Evolutionary conservation across 2,329 filamentous ascomycete genomes (phyloP).

Genomic region (Didymosphaeria variabile): DNA sequence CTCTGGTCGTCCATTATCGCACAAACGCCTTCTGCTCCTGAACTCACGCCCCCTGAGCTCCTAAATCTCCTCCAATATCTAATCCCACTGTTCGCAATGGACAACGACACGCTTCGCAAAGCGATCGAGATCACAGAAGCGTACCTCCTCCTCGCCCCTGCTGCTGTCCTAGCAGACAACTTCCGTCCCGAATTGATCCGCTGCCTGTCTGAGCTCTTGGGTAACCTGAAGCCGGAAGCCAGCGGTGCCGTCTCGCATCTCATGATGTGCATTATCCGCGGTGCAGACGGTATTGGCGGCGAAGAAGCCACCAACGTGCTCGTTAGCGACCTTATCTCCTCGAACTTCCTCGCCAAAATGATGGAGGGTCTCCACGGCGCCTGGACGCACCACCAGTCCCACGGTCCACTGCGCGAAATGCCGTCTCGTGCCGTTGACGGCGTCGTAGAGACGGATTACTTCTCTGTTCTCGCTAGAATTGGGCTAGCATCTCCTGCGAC

Average conservation of each 20-base stretch:
- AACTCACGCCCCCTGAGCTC: conserved; percentile 53
- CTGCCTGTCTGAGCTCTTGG: conserved; percentile 54
- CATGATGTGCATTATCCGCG: conserved; percentile 59
- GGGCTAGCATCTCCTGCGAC: conserved; percentile 75
- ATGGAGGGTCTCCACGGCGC: conserved; percentile 54
- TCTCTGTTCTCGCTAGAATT: conserved; percentile 81
- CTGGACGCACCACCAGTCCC: conserved; percentile 73
- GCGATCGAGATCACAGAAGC: conserved; percentile 60
- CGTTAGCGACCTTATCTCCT: conserved; percentile 64
- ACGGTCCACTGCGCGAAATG: conserved; percentile 73
- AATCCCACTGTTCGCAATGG: conserved; percentile 58
- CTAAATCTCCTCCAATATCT: conserved; percentile 55
- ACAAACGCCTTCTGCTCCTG: conserved; percentile 60
- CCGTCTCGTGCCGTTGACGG: conserved; percentile 74
- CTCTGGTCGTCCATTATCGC: conserved; percentile 82
- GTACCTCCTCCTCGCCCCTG: conserved; percentile 58
- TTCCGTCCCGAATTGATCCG: conserved; percentile 52
- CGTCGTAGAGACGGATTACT: conserved; percentile 84
- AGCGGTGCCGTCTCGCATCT: conserved; percentile 58
- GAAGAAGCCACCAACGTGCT: conserved; percentile 60
- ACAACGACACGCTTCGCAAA: conserved; percentile 58
- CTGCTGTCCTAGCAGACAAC: conserved; percentile 55
- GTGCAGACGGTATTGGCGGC: conserved; percentile 61
- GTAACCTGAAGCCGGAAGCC: conserved; percentile 58
- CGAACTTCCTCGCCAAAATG: conserved; percentile 66